Percentiles rank a stretch among this genome's conserved stretches.
Evolutionary conservation across 2,329 filamentous ascomycete species (phyloP).

Genomic region (Penicillium sp.): DNA sequence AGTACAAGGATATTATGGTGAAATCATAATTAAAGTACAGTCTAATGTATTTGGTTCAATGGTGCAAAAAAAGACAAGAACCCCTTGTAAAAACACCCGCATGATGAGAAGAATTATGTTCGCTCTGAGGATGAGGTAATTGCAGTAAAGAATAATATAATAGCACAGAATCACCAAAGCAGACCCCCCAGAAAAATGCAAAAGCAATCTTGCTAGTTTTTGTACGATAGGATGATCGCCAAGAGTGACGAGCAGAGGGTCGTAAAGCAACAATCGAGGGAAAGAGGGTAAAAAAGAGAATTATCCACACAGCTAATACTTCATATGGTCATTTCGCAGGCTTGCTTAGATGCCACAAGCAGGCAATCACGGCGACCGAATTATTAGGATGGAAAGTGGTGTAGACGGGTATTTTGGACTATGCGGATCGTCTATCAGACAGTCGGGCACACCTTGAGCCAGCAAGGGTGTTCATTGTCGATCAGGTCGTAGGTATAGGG

Average conservation of each 20-base stretch:
- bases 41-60: too few relatives aligned
- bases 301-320: background rate
- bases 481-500: background rate
- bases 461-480: constrained; percentile 20
- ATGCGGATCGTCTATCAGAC: background rate
- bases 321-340: background rate
- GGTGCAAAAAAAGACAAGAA: too few relatives aligned
- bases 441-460: constrained; percentile 18
- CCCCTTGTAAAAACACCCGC: background rate
- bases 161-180: constrained; percentile 10
- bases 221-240: background rate
- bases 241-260: constrained; percentile 1
- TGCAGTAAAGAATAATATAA: constrained; percentile 5
- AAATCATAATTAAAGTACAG: too few relatives aligned
- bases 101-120: constrained; percentile 19
- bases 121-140: constrained; percentile 4
- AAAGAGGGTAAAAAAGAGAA: background rate
- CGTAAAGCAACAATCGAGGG: constrained; percentile 12
- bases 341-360: background rate
- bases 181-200: background rate
- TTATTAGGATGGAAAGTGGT: background rate
- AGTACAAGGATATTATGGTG: too few relatives aligned
- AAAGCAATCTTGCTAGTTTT: background rate
- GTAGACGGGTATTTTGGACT: background rate
- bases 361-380: background rate